Evolutionary conservation across 2,329 filamentous ascomycete species (phyloP), one percentile per base, ranked within the genome.

Genomic region (Mycogone perniciosa): DNA sequence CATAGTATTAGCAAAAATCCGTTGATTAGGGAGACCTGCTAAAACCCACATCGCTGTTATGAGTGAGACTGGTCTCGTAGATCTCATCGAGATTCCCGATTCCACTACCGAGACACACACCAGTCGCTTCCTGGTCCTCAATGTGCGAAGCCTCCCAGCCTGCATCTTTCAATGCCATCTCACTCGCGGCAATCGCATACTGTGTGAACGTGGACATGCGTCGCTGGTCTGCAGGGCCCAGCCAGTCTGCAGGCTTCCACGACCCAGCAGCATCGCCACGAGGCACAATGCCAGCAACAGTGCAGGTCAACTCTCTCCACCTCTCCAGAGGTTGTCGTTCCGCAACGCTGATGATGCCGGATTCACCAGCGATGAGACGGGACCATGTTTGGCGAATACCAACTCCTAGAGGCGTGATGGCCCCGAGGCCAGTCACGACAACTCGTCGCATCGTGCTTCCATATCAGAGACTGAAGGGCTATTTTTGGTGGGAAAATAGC

Each of bases 11-110:
- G 11, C 27, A 47, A 43, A 20, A 20, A 9, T 35, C 7, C 33
- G 33, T 35, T 35, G 7, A 35, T 8, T 8, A 35, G 33, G 33
- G 11, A 35, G 7, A 7, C 7, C 11, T 35, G 7, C 33, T 27
- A 13, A 6, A 6, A 11, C 48, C 46, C 27, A 92, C 89, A 52
- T 82, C 82, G 68, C 81, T 76, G 31, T 88, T 77, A 64, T 88
- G 95, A 1, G 81, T 82, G 45, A 96, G 62, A 51, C 88, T 89
- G 2, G 90, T 95, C 55, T 85, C 77, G 68, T 95, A 96, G 7
- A 95, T 83, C 60, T 96, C 90, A 38, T 96, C 87, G 37, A 99
- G 77, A 62, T 93, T 96, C 11, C 93, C 93, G 60, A 99, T 96
- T 2, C 93, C 93, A 57, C 92, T 97, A 2, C 93, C 93, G 38